Conservation (phyloP, 139 green algal genomes). For the Coelastrella sp. region DNA sequence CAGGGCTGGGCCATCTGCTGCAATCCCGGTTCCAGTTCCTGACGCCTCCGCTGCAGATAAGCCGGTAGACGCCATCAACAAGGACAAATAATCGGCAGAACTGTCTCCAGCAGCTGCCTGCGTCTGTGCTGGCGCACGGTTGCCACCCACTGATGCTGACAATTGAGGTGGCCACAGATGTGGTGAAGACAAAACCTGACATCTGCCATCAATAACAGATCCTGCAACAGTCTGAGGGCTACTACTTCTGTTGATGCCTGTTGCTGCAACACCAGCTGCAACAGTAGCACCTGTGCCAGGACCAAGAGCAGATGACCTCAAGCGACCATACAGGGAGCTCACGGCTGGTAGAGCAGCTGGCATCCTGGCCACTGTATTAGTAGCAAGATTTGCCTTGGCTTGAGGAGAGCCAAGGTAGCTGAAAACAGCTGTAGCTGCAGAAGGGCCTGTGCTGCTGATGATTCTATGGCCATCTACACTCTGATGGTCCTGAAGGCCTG, state of each 20-base stretch:
- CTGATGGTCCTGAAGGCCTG: background rate
- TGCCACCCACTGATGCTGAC: background rate
- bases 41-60: background rate
- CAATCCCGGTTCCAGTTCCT: too few relatives aligned
- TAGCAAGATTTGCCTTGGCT: background rate
- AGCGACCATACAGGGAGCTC: constrained; percentile 23
- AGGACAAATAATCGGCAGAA: background rate
- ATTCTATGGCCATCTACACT: background rate
- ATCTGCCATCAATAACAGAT: too few relatives aligned
- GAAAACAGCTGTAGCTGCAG: background rate
- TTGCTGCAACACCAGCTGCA: background rate
- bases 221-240: too few relatives aligned
- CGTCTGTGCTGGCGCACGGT: too few relatives aligned
- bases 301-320: background rate
- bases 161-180: background rate
- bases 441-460: background rate
- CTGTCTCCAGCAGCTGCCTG: background rate
- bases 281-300: background rate
- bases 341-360: background rate
- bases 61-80: constrained; percentile 6
- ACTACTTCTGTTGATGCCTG: background rate
- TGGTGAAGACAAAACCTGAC: background rate
- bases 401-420: background rate
- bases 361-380: background rate
- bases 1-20: too few relatives aligned